Evolutionary conservation across 1,284 basidiomycete genomes (phyloP).

Genomic region (Apiotrichum gracile): DNA sequence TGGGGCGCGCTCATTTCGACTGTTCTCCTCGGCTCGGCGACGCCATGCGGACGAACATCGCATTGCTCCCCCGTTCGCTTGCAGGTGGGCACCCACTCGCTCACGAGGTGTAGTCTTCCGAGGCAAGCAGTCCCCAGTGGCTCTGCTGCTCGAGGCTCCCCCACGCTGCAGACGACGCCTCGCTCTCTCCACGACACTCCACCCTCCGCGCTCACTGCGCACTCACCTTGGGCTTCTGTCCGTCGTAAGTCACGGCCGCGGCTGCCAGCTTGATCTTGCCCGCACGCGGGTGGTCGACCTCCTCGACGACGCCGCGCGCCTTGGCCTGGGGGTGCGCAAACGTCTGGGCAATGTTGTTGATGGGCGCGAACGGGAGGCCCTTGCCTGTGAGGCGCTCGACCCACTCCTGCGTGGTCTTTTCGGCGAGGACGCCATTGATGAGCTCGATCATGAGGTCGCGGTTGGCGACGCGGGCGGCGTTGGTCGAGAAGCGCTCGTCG

Average conservation of each 20-base stretch:
- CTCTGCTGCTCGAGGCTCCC: no score
- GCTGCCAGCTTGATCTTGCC: conserved; percentile 80
- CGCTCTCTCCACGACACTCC: no score
- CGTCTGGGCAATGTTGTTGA: conserved; percentile 85
- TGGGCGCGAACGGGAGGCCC: conserved; percentile 80
- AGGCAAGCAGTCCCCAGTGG: no score
- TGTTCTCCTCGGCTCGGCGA: no score
- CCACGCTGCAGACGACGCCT: no score
- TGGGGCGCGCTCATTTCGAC: no score
- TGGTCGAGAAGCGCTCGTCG: conserved; percentile 60
- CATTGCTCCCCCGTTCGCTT: no score
- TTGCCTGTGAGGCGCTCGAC: conserved; percentile 63
- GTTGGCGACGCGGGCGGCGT: conserved; percentile 69
- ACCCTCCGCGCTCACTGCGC: no score
- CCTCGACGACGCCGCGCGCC: conserved; percentile 57
- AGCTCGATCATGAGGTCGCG: conserved; percentile 65
- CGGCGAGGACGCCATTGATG: conserved; percentile 60
- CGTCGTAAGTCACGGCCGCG: conserved; percentile 83
- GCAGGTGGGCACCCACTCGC: no score
- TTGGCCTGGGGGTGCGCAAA: conserved; percentile 85
- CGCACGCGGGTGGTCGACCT: conserved; percentile 68
- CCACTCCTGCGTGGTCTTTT: conserved; percentile 64
- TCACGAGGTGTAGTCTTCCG: no score
- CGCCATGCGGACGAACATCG: no score
- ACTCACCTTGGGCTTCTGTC: conserved; percentile 53